A percentile compares a stretch with the other conserved stretches of the same genome.
phyloP scores from a whole-genome alignment of 202 grass and related monocot genomes.

The Schoenoplectus tabernaemontani region DNA sequence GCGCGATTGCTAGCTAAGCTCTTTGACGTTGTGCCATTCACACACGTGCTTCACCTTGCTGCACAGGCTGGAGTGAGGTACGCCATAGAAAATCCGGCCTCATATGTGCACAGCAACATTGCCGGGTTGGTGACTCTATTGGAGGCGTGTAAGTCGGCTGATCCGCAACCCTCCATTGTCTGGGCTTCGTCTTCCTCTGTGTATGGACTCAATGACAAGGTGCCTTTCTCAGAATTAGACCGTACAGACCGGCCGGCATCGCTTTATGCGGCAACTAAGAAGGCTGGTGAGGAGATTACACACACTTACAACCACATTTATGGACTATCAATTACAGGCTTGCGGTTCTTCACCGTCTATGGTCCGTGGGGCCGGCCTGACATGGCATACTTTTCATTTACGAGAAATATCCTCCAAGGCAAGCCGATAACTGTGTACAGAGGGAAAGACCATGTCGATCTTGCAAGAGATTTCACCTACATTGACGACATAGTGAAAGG shows the following conservation, averaged over 20 bases:
- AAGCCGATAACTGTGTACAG: conserved; percentile 75
- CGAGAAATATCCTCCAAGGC: conserved; percentile 73
- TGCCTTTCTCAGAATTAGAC: conserved; percentile 60
- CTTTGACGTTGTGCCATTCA: conserved; percentile 61
- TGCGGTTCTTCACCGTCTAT: conserved; percentile 85
- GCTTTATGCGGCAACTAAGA: conserved; percentile 80
- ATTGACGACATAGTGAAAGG: conserved; percentile 82
- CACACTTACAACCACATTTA: conserved; percentile 94
- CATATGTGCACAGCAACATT: conserved; percentile 74
- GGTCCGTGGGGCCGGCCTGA: conserved; percentile 60
- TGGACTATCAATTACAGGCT: conserved; percentile 60
- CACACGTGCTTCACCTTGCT: conserved; percentile 80
- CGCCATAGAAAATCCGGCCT: conserved; percentile 64
- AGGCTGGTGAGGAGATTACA: conserved; percentile 84
- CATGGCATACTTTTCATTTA: no score
- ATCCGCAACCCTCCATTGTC: conserved; percentile 65
- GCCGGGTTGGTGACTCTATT: conserved; percentile 66
- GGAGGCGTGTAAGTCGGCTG: conserved; percentile 67
- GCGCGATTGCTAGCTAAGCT: conserved; percentile 59
- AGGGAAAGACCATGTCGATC: conserved; percentile 50
- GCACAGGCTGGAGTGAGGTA: conserved; percentile 84
- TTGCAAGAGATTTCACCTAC: conserved; percentile 78
- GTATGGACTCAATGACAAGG: conserved; percentile 76
- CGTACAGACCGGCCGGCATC: conserved; percentile 62
- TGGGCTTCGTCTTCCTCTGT: conserved; percentile 74